phyloP scores from a whole-genome alignment of 1,284 basidiomycete species.

The Agroathelia rolfsii region DNA sequence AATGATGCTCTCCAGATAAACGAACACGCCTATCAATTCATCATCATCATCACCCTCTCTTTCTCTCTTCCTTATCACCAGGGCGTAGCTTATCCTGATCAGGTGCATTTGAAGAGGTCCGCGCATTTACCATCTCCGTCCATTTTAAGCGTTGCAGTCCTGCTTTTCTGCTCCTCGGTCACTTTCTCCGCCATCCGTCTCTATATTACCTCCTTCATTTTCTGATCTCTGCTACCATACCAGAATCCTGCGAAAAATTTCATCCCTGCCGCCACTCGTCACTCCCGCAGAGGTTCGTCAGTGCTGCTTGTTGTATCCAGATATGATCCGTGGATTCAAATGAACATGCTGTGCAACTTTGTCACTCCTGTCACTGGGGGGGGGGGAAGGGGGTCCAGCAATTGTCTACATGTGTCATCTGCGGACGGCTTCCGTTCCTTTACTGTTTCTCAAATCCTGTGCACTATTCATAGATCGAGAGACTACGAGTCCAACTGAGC shows the following conservation, averaged over 20 bases:
- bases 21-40: constrained; percentile 5
- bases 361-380: too few species aligned
- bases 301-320: not conserved
- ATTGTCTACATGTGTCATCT: too few species aligned
- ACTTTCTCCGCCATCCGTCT: too few species aligned
- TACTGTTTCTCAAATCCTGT: too few species aligned
- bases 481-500: constrained; percentile 70
- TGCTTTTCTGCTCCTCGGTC: too few species aligned
- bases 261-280: constrained; percentile 76
- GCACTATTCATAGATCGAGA: constrained; percentile 60
- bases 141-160: too few species aligned
- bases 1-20: not conserved
- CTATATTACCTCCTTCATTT: too few species aligned
- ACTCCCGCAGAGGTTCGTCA: constrained; percentile 76
- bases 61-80: too few species aligned
- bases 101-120: constrained; percentile 23
- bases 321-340: constrained; percentile 1
- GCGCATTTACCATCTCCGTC: constrained; percentile 8
- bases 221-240: too few species aligned
- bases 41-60: constrained; percentile 2
- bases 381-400: too few species aligned
- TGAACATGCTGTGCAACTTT: constrained; percentile 8
- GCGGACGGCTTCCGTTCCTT: not conserved
- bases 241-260: constrained; percentile 72
- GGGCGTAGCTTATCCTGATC: constrained; percentile 27